Evolutionary conservation across 192 early-diverging fungal genomes (phyloP), one percentile per base, ranked within the genome.

Genomic region (Backusella australiensis): DNA sequence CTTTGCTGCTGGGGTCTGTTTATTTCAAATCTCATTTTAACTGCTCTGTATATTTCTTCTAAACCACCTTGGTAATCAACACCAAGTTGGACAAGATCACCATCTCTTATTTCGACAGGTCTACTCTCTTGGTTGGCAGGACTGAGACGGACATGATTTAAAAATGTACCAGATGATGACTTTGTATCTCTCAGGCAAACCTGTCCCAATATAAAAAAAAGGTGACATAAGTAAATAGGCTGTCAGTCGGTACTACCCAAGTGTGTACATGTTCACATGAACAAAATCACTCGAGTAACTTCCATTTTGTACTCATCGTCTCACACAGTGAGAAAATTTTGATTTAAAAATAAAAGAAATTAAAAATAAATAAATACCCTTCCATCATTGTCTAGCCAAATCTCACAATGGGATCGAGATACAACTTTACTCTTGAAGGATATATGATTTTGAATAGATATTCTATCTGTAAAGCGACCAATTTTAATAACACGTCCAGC

Each of bases 111-210:
- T 63, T 91, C 89, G 26, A 90, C 86, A 29, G 93, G 89, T 69
- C 86, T 75, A 75, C 92, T 93, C 79, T 95, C 93, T 69, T 92
- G 90, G 1, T 90, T 90, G 17, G 93, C 89, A 15, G 94, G 92
- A 82, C 89, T 90, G 35, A 97, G 80, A 17, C 96, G 84, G 81
- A 95, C 89, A 84, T 95, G 90, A 87, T 97, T 97, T 26, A 97
- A 82, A 76, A 96, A 97, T 26, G 96, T 97, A 15, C 96, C 96
- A 39, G 94, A 95, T 11, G 96, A 97, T 44, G 91, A 93, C 68
- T 92, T 93, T 69, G 92, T 93, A 84, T 97, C 96, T 75, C 90
- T 90, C 71, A 96, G 85, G 78, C 83, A 95, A 21, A 97, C 82
- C 92, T 95, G 59, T 29, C 36, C 14, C 15, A 17, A 26, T 63